Evolutionary conservation across 768 basidiomycete species (phyloP), one percentile per base, ranked within the genome.

Genomic region (Psilocybe subaeruginosa): DNA sequence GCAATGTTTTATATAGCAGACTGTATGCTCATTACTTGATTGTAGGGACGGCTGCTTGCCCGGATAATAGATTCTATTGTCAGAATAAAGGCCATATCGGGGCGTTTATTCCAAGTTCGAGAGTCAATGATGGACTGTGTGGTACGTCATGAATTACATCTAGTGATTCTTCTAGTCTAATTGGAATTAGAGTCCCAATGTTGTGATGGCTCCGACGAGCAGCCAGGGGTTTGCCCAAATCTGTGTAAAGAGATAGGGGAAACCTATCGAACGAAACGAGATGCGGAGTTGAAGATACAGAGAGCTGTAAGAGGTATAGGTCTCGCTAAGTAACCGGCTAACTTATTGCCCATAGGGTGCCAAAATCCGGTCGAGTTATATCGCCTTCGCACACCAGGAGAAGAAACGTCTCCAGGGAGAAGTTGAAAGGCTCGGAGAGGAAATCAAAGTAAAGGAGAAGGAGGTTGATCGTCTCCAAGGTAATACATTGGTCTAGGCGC

Each of bases 171-270:
- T 19, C 33, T 27, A 9, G 37, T 53, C 66, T 74, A 45, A 77
- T 50, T 19, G 4, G 14, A 3, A 17, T 4, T 65, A 97, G 97
- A 99, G 72, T 82, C 84, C 0, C 86, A 93, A 70, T 99, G 97
- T 68, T 99, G 97, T 69, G 97, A 99, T 67, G 97, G 97, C 11
- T 94, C 95, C 0, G 97, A 99, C 74, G 97, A 99, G 76, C 82
- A 79, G 27, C 74, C 84, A 8, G 94, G 94, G 16, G 80, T 90
- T 14, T 99, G 97, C 73, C 75, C 82, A 37, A 88, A 97, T 72
- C 77, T 76, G 2, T 99, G 97, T 72, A 80, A 81, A 50, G 86
- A 90, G 69, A 80, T 92, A 47, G 95, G 95, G 1, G 84, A 85
- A 60, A 85, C 69, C 33, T 85, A 92, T 73, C 79, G 87, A 65